A percentile compares a stretch with the other conserved stretches of the same genome.
These are phyloP conservation scores for Medicago ruthenica DNA, from an alignment of 306 rosid species.

Conservation along the genomic window DNA sequence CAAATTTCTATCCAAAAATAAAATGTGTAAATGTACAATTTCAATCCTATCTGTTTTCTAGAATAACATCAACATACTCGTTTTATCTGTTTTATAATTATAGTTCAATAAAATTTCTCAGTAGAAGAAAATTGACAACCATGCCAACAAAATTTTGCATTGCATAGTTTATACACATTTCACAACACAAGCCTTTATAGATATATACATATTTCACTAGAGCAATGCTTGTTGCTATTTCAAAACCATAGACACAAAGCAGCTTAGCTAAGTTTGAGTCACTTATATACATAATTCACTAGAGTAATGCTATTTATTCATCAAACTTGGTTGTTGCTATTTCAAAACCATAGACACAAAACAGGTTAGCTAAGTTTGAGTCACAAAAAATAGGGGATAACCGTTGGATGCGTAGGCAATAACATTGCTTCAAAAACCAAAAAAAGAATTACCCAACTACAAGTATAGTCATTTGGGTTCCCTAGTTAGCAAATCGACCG, in stretches of 20 bases:
- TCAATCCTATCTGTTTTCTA: too few relatives aligned
- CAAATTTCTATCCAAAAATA: too few relatives aligned
- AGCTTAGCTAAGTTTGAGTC: constrained; percentile 36
- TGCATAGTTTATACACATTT: too few relatives aligned
- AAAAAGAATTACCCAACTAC: constrained; percentile 12
- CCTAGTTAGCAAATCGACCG: constrained; percentile 15
- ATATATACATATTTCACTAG: constrained; percentile 21
- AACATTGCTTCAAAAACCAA: constrained; percentile 19
- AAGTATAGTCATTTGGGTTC: constrained; percentile 19
- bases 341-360: constrained; percentile 32
- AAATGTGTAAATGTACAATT: too few relatives aligned
- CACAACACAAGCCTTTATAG: too few relatives aligned
- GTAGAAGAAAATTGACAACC: too few relatives aligned
- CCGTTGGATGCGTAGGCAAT: constrained; percentile 30
- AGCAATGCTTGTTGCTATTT: constrained; percentile 31
- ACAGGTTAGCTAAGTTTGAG: constrained; percentile 39
- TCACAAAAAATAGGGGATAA: not conserved
- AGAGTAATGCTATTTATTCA: constrained; percentile 1
- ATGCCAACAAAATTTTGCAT: too few relatives aligned
- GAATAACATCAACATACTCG: too few relatives aligned
- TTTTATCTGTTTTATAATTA: too few relatives aligned
- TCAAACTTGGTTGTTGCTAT: constrained; percentile 31
- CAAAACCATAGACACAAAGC: constrained; percentile 31
- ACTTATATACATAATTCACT: constrained; percentile 12
- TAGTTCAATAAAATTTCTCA: too few relatives aligned